Evolutionary conservation across 2,329 filamentous ascomycete genomes (phyloP), one percentile per base, ranked within the genome.

Genomic region (Fusarium nodosum): DNA sequence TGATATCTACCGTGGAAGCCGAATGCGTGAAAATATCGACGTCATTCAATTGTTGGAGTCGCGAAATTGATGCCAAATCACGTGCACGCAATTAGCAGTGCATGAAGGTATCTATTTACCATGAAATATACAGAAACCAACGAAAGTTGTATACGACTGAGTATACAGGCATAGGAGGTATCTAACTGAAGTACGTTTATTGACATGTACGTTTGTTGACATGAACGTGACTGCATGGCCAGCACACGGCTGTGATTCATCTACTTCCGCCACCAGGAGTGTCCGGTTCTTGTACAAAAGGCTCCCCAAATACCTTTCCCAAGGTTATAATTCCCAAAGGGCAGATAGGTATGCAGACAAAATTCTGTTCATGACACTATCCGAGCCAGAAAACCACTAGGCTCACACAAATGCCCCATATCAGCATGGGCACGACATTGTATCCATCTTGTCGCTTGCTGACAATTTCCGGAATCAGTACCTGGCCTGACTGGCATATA

Each of bases 31-130:
- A 60, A 56, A 57, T 69, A 45, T 60, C 64, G 58, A 72, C 67
- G 64, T 72, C 66, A 72, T 72, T 31, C 46, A 60, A 60, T 42
- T 20, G 30, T 41, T 42, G 31, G n/a, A 48, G 44, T 75, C 79
- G 66, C 79, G 77, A 74, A 76, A 80, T 60, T 75, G 72, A 76
- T 78, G 74, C 79, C 78, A 73, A 50, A 73, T 81, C 79, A 81
- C 79, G 79, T 81, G 79, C 36, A 24, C 20, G 12, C 9, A 24
- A 7, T 33, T 18, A 31, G 3, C 9, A 15, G 2, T 7, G 15
- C 13, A 15, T 33, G 15, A 33, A 44, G 24, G 16, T 30, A 30
- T 20, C 8, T n/a, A 31, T 46, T 36, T 26, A 33, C 33, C 20
- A 24, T 20, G n/a, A 24, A 30, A 15, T 26, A 10, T 42, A 34